A percentile compares a stretch with the other conserved stretches of the same genome.
Evolutionary conservation across 2,329 filamentous ascomycete genomes (phyloP).

Genomic region (Exserohilum turcica): DNA sequence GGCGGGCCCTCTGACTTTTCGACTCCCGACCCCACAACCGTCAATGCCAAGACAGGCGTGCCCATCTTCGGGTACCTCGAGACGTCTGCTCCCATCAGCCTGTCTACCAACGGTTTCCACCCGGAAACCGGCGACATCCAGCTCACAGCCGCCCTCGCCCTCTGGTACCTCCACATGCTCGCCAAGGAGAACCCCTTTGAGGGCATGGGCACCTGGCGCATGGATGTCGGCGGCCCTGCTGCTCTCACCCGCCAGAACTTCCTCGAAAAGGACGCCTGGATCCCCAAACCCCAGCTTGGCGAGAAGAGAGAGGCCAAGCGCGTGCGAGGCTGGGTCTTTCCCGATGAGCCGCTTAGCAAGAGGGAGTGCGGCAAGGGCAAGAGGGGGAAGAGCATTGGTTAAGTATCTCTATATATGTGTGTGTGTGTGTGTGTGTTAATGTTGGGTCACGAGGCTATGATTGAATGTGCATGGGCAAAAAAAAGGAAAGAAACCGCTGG

Average conservation of each 20-base stretch:
- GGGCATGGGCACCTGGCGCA: conserved; percentile 67
- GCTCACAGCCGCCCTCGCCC: conserved; percentile 73
- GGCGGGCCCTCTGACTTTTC: conserved; percentile 56
- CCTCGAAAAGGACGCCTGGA: conserved; percentile 73
- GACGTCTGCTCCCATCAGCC: conserved; percentile 63
- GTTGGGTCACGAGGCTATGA: not conserved
- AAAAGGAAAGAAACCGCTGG: conserved; percentile 6
- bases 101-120: conserved; percentile 50
- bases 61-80: conserved; percentile 92
- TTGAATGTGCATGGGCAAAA: not conserved
- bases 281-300: conserved; percentile 71
- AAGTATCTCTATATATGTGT: not conserved
- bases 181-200: conserved; percentile 65
- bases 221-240: conserved; percentile 75
- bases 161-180: conserved; percentile 79
- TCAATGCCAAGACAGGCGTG: conserved; percentile 55
- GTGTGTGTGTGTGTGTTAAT: too few relatives aligned
- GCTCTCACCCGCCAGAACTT: conserved; percentile 74
- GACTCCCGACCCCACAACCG: conserved; percentile 43
- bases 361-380: conserved; percentile 61
- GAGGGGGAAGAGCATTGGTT: conserved; percentile 34
- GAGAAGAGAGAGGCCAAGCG: conserved; percentile 80
- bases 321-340: conserved; percentile 74
- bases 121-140: conserved; percentile 51
- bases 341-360: conserved; percentile 72